Evolutionary conservation across 768 basidiomycete species (phyloP), one percentile per base, ranked within the genome.

Genomic region (Amylocystis lapponica): DNA sequence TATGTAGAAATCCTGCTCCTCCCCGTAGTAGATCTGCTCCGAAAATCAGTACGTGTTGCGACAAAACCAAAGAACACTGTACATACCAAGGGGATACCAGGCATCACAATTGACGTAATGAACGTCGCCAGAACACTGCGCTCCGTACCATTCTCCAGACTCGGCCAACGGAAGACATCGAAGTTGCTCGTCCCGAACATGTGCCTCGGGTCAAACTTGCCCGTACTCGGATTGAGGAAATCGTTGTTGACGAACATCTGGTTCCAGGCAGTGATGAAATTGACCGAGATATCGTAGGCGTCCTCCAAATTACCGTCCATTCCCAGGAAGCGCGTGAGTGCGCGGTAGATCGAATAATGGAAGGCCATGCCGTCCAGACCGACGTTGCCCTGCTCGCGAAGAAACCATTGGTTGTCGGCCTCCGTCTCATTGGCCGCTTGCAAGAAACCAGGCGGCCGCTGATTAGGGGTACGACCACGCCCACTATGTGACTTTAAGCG

Each of bases 281-380:
- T 89, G 60, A 70, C 63, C 53, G 81, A 72, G 23, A 90, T 66
- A 57, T 96, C 93, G 63, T 84, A 94, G 9, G 89, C 92, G 41
- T 91, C 93, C 48, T 84, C 76, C 26, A 96, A 71, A 60, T 96
- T 95, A 55, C 93, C 93, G 58, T 96, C 93, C 91, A 95, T 94
- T 41, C 92, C 93, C 36, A 95, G 74, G 69, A 93, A 90, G 38
- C 93, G 86, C 23, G 82, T 69, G 40, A 95, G 66, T 3, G 86
- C 68, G 46, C 93, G 93, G 59, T 96, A 95, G 42, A 84, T 83
- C 35, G 93, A 95, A 62, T 95, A 96, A 62, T 96, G 93, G 71
- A 95, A 95, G 1, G 93, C 92, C 36, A 81, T 80, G 27, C 71
- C 70, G 54, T 96, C 93, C 38, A 96, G 69, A 19, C 66, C 84